A percentile compares a stretch with the other conserved stretches of the same genome.
Evolutionary conservation across 768 basidiomycete species (phyloP).

Genomic region (Mrakia blollopis): DNA sequence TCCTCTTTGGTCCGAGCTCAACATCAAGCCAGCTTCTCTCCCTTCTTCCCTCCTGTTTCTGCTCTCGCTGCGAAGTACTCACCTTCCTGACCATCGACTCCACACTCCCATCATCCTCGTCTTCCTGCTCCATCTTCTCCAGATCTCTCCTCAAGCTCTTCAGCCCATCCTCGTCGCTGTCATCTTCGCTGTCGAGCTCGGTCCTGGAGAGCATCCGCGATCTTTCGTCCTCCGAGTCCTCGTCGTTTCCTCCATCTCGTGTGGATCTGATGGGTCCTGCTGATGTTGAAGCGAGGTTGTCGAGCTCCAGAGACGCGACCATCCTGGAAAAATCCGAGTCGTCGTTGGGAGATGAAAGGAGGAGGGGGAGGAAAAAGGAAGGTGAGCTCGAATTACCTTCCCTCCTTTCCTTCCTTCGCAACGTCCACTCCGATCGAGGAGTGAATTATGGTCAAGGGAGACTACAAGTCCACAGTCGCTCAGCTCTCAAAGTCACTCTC

Average conservation of each 20-base stretch:
- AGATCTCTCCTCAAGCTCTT: neutral
- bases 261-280: neutral
- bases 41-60: neutral
- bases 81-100: slow-evolving; percentile 1
- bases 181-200: slow-evolving; percentile 10
- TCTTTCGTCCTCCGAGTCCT: slow-evolving; percentile 8
- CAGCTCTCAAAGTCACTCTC: slow-evolving; percentile 7
- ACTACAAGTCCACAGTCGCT: neutral
- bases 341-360: too few relatives aligned
- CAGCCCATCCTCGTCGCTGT: neutral
- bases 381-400: too few relatives aligned
- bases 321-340: neutral
- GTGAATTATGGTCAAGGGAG: slow-evolving; percentile 2
- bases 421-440: neutral
- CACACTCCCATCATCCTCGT: slow-evolving; percentile 12
- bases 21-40: neutral
- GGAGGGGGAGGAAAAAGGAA: too few relatives aligned
- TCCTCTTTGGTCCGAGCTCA: neutral
- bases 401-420: neutral
- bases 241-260: neutral
- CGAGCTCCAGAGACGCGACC: slow-evolving; percentile 15
- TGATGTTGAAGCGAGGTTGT: neutral
- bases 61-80: neutral
- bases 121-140: slow-evolving; percentile 11
- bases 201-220: neutral